Evolutionary conservation across 768 basidiomycete genomes (phyloP), one percentile per base, ranked within the genome.

Genomic region (Nidularia sp.): DNA sequence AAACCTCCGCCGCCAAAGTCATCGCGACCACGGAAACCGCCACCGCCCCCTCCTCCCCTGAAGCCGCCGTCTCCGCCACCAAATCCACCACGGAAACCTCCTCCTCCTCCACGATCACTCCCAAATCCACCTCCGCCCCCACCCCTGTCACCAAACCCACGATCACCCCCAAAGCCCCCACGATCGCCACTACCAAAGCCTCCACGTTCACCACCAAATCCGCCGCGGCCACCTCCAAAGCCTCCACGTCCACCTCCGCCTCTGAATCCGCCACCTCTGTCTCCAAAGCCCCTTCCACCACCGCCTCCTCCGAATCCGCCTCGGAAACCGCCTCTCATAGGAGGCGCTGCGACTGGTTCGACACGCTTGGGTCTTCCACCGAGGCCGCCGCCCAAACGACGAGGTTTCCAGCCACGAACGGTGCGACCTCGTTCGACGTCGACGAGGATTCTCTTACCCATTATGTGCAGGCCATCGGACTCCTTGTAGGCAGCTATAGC

Each of bases 401-500:
- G 87, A 1, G 97, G 97, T 66, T 97, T 98, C 97, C 97, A 99
- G 2, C 95, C 97, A 53, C 96, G 85, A 29, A 99, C 97, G 8
- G 97, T 99, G 47, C 97, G 84, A 15, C 97, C 97, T 34, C 97
- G 88, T 70, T 99, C 97, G 56, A 99, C 97, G 65, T 99, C 97
- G 48, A 99, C 96, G 34, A 98, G 78, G 58, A 98, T 95, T 60
- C 90, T 83, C 68, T 97, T 97, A 62, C 93, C 92, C 79, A 94
- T 90, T 58, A 99, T 93, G 56, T 93, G 90, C 43, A 99, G 80
- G 22, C 94, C 92, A 62, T 98, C 96, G 15, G 95, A 98, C 67
- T 98, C 97, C 72, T 98, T 98, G 80, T 98, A 99, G 10, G 96
- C 97, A 57, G 88, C 88, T 25, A 25, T 25, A 25, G 25, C 25